Evolutionary conservation across 2,329 filamentous ascomycete genomes (phyloP).

Genomic region (Penicillium sp.): DNA sequence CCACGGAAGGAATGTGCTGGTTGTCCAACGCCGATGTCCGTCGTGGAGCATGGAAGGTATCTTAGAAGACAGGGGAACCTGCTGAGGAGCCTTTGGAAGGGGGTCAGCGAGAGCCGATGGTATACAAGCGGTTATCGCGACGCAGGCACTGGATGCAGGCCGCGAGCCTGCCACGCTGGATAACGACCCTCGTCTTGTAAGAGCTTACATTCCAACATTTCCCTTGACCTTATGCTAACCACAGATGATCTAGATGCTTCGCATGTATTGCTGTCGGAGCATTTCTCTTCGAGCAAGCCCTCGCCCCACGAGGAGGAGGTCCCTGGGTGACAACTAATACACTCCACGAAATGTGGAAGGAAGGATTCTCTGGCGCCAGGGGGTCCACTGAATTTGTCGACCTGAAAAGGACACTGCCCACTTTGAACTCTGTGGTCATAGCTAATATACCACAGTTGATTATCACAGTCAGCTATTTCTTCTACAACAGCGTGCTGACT

Average conservation of each 20-base stretch:
- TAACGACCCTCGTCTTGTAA: neutral
- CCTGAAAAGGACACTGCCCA: neutral
- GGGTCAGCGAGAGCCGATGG: neutral
- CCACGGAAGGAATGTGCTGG: conserved; percentile 13
- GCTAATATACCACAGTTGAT: conserved; percentile 27
- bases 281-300: neutral
- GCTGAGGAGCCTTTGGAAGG: neutral
- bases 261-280: neutral
- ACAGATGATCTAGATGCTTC: neutral
- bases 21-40: neutral
- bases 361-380: neutral
- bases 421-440: neutral
- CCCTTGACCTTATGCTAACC: neutral
- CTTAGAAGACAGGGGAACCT: neutral
- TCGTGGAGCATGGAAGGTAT: neutral
- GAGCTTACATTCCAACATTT: neutral
- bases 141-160: neutral
- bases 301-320: neutral
- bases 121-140: neutral
- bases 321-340: neutral
- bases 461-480: conserved; percentile 36
- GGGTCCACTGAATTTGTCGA: neutral
- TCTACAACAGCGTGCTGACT: conserved; percentile 42
- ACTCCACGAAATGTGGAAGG: neutral
- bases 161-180: neutral